Percentiles rank a stretch among this genome's conserved stretches.
phyloP scores from a whole-genome alignment of 768 basidiomycete genomes.

The Trametes cingulata region DNA sequence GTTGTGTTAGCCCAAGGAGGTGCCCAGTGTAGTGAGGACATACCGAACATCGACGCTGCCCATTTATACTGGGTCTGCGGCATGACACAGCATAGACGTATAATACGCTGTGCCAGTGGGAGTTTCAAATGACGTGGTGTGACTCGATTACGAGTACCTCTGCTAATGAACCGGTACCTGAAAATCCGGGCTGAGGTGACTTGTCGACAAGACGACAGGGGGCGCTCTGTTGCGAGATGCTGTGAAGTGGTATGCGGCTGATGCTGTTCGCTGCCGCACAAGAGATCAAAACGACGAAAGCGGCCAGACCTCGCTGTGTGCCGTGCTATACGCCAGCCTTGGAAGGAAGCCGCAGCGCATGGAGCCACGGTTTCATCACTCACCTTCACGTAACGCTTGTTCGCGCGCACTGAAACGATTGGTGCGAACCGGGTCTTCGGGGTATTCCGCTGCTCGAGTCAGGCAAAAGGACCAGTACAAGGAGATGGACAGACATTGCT shows the following conservation, averaged over 20 bases:
- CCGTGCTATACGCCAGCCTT: neutral
- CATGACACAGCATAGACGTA: slow-evolving; percentile 12
- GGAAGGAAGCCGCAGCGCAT: slow-evolving; percentile 15
- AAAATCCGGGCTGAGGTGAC: slow-evolving; percentile 19
- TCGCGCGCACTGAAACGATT: slow-evolving; percentile 1
- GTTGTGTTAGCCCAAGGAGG: neutral
- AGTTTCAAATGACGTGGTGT: slow-evolving; percentile 15
- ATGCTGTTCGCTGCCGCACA: slow-evolving; percentile 14
- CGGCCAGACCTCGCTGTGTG: neutral
- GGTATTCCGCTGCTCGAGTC: neutral
- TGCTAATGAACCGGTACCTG: slow-evolving; percentile 16
- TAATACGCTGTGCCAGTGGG: slow-evolving; percentile 7
- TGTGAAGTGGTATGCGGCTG: slow-evolving; percentile 11
- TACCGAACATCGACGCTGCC: neutral
- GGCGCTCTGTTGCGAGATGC: slow-evolving; percentile 10
- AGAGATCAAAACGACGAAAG: neutral
- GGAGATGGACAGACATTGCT: neutral
- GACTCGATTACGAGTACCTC: slow-evolving; percentile 11
- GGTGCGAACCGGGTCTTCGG: neutral
- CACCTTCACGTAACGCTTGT: slow-evolving; percentile 10
- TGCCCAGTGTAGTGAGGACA: slow-evolving; percentile 2
- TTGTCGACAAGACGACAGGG: slow-evolving; percentile 20
- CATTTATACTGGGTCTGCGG: slow-evolving; percentile 9
- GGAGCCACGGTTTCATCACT: slow-evolving; percentile 13
- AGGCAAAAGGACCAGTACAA: neutral